Base-by-base conservation (phyloP, 768 basidiomycete genomes). In the Lentinula detonsa region DNA sequence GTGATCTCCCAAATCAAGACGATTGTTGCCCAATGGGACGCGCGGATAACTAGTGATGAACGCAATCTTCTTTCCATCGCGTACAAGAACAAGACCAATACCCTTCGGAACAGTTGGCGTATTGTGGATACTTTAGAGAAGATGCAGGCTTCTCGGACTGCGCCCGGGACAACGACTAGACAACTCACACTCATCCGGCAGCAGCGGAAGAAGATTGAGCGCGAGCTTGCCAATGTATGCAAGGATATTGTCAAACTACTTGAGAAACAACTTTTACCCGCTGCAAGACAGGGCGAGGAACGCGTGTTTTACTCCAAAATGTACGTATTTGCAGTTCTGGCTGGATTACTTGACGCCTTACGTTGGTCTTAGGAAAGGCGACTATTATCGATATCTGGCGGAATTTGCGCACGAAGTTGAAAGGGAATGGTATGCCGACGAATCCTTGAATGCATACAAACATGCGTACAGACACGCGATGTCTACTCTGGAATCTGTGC, bases 271-370 rank as follows among this genome's bases (percentile, higher is more conserved):
- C 71, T 78, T 16, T 64, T 77, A 5, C 72, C 73, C 9, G 67
- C 70, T 15, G 92, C 91, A 7, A 83, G 79, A 64, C 78, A 81
- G 15, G 91, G 93, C 46, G 92, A 94, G 73, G 87, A 88, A 73
- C 86, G 83, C 64, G 93, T 93, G 35, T 95, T 94, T 77, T 94
- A 94, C 78, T 87, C 85, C 70, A 95, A 95, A 78, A 87, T 93
- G 90, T 89, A 67, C 73, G 83, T 70, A 7, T 23, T 23, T 13
- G 35, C 28, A 34, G 15, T 54, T 45, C 21, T 4, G 16, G 33
- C 54, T 10, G 31, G 53, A 43, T 39, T 54, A 33, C 13, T 23
- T 35, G 52, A 55, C n/a, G 45, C 53, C 56, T 61, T 5, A 59
- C n/a, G 50, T 40, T n/a, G 18, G 37, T 31, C 55, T 37, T 68